These are phyloP conservation scores for Blepharisma undulans DNA, from an alignment of 169 alveolate species.

Conservation along the genomic window DNA sequence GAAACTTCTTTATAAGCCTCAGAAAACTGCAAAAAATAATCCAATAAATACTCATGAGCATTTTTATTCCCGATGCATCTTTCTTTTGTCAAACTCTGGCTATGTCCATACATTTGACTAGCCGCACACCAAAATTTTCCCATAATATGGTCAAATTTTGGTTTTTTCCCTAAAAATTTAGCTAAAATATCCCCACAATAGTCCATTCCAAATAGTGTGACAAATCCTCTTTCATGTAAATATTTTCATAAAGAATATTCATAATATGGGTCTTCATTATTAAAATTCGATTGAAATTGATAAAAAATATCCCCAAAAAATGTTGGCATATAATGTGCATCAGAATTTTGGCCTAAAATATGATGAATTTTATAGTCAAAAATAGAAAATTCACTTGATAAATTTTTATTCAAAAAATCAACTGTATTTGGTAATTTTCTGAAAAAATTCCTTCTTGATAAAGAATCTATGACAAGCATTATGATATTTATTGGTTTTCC, in stretches of 20 bases:
- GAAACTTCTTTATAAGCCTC: background rate
- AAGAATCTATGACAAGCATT: conserved; percentile 15
- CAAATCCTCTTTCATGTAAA: background rate
- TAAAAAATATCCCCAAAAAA: conserved; percentile 18
- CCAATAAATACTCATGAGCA: background rate
- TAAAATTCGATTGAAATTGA: background rate
- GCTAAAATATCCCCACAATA: background rate
- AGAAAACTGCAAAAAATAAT: background rate
- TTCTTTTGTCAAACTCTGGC: background rate
- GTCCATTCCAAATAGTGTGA: background rate
- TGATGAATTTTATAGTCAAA: conserved; percentile 35
- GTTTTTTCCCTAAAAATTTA: background rate
- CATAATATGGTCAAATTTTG: background rate
- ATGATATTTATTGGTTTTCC: conserved; percentile 12
- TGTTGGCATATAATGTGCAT: background rate
- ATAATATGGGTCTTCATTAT: background rate
- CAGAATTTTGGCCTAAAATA: conserved; percentile 12
- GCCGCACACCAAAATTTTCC: conserved; percentile 12
- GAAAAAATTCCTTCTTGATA: conserved; percentile 30
- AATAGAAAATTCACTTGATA: conserved; percentile 4
- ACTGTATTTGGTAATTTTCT: conserved; percentile 33
- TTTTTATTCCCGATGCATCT: conserved; percentile 18
- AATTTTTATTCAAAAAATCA: background rate
- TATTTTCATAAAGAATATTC: background rate
- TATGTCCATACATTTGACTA: background rate